Conservation (phyloP, 202 grass and related monocot species). For the Setaria viridis region DNA sequence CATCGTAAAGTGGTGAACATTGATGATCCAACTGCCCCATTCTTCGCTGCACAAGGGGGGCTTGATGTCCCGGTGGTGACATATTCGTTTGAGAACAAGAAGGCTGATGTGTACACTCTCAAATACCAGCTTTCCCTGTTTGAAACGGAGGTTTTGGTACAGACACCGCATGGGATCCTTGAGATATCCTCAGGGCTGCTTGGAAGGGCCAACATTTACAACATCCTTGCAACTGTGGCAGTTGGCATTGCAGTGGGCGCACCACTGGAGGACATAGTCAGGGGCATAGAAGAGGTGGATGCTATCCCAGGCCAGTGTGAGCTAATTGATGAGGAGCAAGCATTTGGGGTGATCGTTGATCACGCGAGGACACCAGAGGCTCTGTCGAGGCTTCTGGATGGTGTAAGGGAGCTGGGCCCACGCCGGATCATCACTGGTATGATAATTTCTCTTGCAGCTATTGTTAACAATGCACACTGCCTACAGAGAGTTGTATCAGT, state of each 20-base stretch:
- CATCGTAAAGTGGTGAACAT: conserved; percentile 95
- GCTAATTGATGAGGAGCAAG: conserved; percentile 97
- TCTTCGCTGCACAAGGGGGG: conserved; percentile 76
- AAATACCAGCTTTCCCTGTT: conserved; percentile 95
- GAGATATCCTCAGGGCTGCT: conserved; percentile 96
- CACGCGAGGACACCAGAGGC: conserved; percentile 76
- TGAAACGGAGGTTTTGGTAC: conserved; percentile 91
- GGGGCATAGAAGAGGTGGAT: conserved; percentile 95
- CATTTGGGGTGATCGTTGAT: conserved; percentile 91
- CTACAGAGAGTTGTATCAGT: neutral
- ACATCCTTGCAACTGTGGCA: conserved; percentile 88
- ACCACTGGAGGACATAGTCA: conserved; percentile 91
- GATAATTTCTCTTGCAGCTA: conserved; percentile 19
- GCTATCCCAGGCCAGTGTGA: conserved; percentile 90
- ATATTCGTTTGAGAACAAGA: conserved; percentile 93
- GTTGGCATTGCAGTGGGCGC: conserved; percentile 90
- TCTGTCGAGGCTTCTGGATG: conserved; percentile 80
- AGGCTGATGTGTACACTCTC: conserved; percentile 83
- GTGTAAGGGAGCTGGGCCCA: conserved; percentile 79
- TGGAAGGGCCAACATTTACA: conserved; percentile 86
- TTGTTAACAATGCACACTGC: conserved; percentile 29
- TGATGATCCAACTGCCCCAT: conserved; percentile 81
- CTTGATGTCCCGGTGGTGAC: conserved; percentile 87
- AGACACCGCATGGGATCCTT: conserved; percentile 89
- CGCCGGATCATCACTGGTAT: conserved; percentile 86